Conservation (phyloP, 257 asterid genomes). For the Solanum okadae region DNA sequence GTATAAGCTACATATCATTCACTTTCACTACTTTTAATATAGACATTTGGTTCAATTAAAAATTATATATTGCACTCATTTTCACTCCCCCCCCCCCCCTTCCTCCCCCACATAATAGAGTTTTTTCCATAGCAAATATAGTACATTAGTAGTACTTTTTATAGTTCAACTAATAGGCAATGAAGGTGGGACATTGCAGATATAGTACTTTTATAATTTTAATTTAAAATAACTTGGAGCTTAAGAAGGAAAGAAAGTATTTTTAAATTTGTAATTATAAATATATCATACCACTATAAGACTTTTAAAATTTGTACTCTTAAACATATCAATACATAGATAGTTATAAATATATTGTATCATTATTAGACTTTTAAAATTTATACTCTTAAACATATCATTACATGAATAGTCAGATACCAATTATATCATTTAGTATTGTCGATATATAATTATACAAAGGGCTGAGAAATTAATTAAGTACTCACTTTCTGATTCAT, state of each 20-base stretch:
- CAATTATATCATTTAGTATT: not conserved
- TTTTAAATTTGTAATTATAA: not conserved
- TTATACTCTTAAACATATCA: not conserved
- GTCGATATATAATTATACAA: not conserved
- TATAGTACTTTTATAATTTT: not conserved
- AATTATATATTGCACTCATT: too few species aligned
- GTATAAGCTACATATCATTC: not conserved
- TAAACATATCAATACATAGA: accelerated
- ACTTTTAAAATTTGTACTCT: not conserved
- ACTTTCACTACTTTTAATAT: too few species aligned
- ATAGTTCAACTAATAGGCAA: not conserved
- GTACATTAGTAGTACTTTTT: too few species aligned
- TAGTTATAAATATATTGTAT: too few species aligned
- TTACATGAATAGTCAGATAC: not conserved
- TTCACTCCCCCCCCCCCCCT: too few species aligned
- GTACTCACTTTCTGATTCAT: not conserved
- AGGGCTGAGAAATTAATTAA: not conserved
- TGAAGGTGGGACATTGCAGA: not conserved
- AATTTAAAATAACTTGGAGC: too few species aligned
- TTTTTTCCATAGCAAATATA: too few species aligned
- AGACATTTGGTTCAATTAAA: too few species aligned
- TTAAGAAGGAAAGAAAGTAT: too few species aligned
- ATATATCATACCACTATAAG: too few species aligned
- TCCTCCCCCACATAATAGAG: too few species aligned
- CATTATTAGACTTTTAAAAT: too few species aligned